Evolutionary conservation across 495 filamentous ascomycete genomes (phyloP), one percentile per base, ranked within the genome.

Genomic region (Stereocaulon alpinum): DNA sequence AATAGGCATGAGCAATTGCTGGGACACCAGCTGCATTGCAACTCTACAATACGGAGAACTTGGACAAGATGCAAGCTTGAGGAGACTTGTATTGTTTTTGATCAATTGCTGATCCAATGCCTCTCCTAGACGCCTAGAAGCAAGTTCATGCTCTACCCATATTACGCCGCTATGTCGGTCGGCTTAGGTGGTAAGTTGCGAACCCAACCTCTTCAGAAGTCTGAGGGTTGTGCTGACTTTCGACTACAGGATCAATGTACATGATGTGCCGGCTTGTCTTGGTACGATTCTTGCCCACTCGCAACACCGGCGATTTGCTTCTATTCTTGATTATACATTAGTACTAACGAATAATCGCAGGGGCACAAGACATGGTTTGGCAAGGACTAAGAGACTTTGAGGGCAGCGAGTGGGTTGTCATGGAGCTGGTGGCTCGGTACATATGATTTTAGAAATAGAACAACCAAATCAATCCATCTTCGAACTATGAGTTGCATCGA

Each of bases 351-450:
- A 42, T 52, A 56, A 70, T 74, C 61, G 66, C 58, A 84, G 73
- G 90, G 91, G 69, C 82, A 96, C 77, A 96, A 91, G 84, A 93
- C 88, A 55, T 93, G 85, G 82, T 91, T 86, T 70, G 77, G 80
- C 68, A 82, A 85, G 74, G 74, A 78, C 60, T 89, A 57, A 50
- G 18, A 15, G 29, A 44, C 10, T 17, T 3, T 29, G 20, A 27
- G 32, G 37, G 47, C 18, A 51, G n/a, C 11, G n/a, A 0, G 37
- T 18, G n/a, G 42, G 30, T 40, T n/a, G 6, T 2, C 6, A 14
- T 37, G 32, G 12, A 32, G 24, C 30, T n/a, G 30, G 2, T 7
- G 24, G 34, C 11, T 27, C 2, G 6, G 29, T 34, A 22, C 29
- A 52, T 37, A 32, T 12, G 11, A 1, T 3, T 1, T 9, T 6